Base-by-base conservation (phyloP, 2,329 filamentous ascomycete genomes). In the Aschersonia sp. region DNA sequence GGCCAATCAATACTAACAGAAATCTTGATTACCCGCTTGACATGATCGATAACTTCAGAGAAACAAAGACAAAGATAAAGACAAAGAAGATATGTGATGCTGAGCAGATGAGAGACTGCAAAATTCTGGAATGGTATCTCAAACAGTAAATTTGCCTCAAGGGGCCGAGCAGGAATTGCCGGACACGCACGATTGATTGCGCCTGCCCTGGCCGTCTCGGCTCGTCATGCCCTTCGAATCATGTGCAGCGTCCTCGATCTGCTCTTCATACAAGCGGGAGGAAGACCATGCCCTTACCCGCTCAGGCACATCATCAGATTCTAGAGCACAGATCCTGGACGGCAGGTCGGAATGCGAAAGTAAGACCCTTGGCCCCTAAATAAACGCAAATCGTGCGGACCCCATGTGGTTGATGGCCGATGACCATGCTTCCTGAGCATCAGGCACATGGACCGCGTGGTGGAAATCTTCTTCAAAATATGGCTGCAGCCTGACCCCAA, bases 381-480 rank as follows among this genome's bases (percentile, higher is more conserved):
- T 58, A 48, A 61, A 65, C 40, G 60, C 57, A 57, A 61, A 65
- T 48, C 57, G 60, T 30, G 49, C 50, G 40, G 55, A 51, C 40
- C 51, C 52, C 54, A 61, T 55, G 42, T 58, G 53, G 40, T 54
- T 47, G 51, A 65, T 58, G n/a, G 61, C 63, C 6, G 62, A 56
- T 4, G 62, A 62, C 64, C 64, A 67, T 5, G 64, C 59, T 40
- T 65, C 62, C 42, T 63, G 60, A 4, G 62, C 50, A 28, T 68
- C 65, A 5, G 58, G 56, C 3, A 60, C 64, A 48, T 70, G 67
- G 43, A 66, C 59, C 5, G 59, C 58, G 3, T 60, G 64, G 44
- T 70, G 68, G 52, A 68, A 67, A 47, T 70, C 66, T 49, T 69
- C 68, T 44, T 70, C 67, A 50, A 68, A 70, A 50, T 70, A 70